Evolutionary conservation across 441 rosid species (phyloP), one percentile per base, ranked within the genome.

Genomic region (Mallotus japonicus): DNA sequence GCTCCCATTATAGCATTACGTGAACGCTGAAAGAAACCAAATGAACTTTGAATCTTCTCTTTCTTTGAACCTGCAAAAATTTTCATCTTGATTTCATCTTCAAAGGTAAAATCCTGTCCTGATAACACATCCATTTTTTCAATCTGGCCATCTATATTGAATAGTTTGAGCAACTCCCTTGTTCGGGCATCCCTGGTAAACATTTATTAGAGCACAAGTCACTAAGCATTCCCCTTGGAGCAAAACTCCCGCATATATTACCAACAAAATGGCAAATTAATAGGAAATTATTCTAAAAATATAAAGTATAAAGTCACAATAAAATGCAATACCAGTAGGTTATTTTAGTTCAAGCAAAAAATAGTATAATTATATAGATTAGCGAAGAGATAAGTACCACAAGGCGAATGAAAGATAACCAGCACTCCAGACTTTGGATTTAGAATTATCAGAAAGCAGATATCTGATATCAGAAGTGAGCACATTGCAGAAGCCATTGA

Each of bases 1-100:
- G 99, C 99, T 86, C 98, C 99, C 88, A 95, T 85, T 74, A 96
- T 88, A 62, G 97, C 99, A 82, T 96, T 93, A 60, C 99, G 88
- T 32, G 99, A 96, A 60, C 98, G 93, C 78, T 93, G 99, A 83
- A 93, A 76, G 78, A 96, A 91, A 55, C 98, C 96, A 82, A 88
- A 82, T 70, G 92, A 87, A 83, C 82, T 74, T 64, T 89, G 97
- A n/a, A 89, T 69, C 83, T 88, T 96, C 66, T 96, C 99, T 85
- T 90, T 96, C 83, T 89, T 96, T 2, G 93, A 76, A 47, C 81
- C 74, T 59, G 96, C 81, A 70, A 85, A 87, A 75, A 80, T 73
- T 84, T 91, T 96, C 67, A 81, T 89, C 86, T 91, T 96, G 59
- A 77, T 80, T 81, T 92, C 98, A 57, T 93, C 98, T 79, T 96